Base-by-base conservation (phyloP, 768 basidiomycete genomes). In the Sutorius australiensis region DNA sequence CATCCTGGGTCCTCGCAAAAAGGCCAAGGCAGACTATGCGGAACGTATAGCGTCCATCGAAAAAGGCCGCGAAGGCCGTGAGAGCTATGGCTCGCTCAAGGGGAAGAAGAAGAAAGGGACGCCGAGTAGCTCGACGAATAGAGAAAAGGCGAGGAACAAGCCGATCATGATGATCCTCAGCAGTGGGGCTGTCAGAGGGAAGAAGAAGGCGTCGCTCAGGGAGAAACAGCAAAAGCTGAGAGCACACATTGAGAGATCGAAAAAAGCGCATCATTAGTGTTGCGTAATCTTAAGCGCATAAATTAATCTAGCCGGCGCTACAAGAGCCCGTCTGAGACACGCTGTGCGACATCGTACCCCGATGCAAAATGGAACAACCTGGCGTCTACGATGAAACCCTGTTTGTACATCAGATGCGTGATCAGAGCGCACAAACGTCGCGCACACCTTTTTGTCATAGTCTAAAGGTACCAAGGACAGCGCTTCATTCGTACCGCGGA, bases 121-220 rank as follows among this genome's bases (percentile, higher is more conserved):
- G 11, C 83, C 86, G 54, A 92, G 90, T 70, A 92, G 89, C 65
- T 85, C 88, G 51, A 95, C 94, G 32, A 97, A 97, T 70, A 78
- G 83, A 65, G 91, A 95, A 74, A 97, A 97, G 81, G 82, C 84
- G 36, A 81, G 88, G 67, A 94, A 95, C 69, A 97, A 98, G 70
- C 94, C 94, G 24, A 80, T 95, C 59, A 95, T 95, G 94, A 93
- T 92, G 91, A 84, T 92, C 49, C 72, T 92, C 56, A 78, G 84
- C 46, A 90, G 87, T 53, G 79, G 79, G 1, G 82, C 84, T 2
- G 88, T 92, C n/a, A 76, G 77, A 58, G 77, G 88, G 1, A 92
- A 93, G 75, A 92, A 89, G 75, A 90, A 87, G 73, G 84, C 84
- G 21, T 87, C 85, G 1, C 68, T 93, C 61, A 76, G 83, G 59